phyloP scores from a whole-genome alignment of 1,139 yeast species.

The Scheffersomyces illinoinensis region DNA sequence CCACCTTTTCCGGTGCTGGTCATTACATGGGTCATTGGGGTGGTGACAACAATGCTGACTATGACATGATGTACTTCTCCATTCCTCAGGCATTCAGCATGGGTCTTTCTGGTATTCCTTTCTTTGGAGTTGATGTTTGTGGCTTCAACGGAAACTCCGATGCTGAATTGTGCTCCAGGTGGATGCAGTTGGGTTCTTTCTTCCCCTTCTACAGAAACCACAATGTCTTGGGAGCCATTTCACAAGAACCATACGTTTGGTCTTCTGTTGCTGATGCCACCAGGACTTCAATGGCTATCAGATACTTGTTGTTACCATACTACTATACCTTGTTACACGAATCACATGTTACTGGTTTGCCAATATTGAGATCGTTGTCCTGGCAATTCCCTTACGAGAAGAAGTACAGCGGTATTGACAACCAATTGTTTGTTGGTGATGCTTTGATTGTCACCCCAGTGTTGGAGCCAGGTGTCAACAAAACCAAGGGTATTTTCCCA shows the following conservation, averaged over 20 bases:
- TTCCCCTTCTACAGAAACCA: constrained; percentile 27
- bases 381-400: constrained; percentile 22
- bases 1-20: constrained; percentile 23
- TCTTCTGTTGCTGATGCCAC: constrained; percentile 19
- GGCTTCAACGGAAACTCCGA: constrained; percentile 25
- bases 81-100: constrained; percentile 23
- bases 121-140: constrained; percentile 25
- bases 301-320: constrained; percentile 23
- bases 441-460: constrained; percentile 26
- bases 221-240: constrained; percentile 19
- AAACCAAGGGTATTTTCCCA: constrained; percentile 27
- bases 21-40: constrained; percentile 24
- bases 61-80: constrained; percentile 20
- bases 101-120: constrained; percentile 23
- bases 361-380: constrained; percentile 20
- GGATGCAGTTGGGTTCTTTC: constrained; percentile 27
- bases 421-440: constrained; percentile 24
- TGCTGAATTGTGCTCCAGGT: constrained; percentile 23
- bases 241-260: constrained; percentile 26
- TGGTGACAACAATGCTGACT: constrained; percentile 23
- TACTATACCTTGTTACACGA: constrained; percentile 22
- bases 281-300: constrained; percentile 18
- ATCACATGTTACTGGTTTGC: constrained; percentile 21
- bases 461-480: constrained; percentile 20
- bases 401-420: constrained; percentile 17